These are phyloP conservation scores for Chondrostereum purpureum DNA, from an alignment of 1,284 basidiomycete species.

Conservation along the genomic window DNA sequence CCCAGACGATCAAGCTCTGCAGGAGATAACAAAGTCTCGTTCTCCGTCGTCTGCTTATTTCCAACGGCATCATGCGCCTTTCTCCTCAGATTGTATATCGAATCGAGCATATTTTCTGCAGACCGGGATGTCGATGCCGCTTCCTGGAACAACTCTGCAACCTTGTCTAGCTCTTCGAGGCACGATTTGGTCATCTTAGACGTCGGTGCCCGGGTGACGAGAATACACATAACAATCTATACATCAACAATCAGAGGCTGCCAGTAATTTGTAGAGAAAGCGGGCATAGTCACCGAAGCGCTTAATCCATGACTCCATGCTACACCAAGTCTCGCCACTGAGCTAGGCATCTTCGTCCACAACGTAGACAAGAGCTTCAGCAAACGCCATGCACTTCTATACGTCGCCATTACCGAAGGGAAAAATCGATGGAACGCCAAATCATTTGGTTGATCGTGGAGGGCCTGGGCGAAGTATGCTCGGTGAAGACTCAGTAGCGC, in stretches of 20 bases:
- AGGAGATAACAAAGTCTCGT: slow-evolving; percentile 24
- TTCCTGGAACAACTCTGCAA: slow-evolving; percentile 46
- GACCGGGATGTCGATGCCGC: slow-evolving; percentile 38
- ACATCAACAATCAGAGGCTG: neutral
- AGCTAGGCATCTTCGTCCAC: slow-evolving; percentile 31
- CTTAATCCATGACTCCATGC: slow-evolving; percentile 59
- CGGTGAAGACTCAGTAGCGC: slow-evolving; percentile 64
- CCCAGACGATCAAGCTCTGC: slow-evolving; percentile 57
- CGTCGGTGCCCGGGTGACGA: slow-evolving; percentile 51
- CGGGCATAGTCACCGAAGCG: slow-evolving; percentile 38
- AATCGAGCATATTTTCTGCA: slow-evolving; percentile 37
- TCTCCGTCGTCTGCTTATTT: slow-evolving; percentile 21
- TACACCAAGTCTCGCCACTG: slow-evolving; percentile 39
- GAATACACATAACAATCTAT: slow-evolving; percentile 64
- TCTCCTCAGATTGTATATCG: slow-evolving; percentile 40
- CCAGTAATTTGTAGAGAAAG: no score
- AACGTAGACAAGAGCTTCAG: slow-evolving; percentile 41
- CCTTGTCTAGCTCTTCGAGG: slow-evolving; percentile 47
- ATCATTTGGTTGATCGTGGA: slow-evolving; percentile 52
- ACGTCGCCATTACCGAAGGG: slow-evolving; percentile 63
- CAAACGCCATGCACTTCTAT: slow-evolving; percentile 62
- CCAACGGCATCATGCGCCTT: slow-evolving; percentile 47
- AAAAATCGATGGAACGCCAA: slow-evolving; percentile 55
- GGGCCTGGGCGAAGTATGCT: slow-evolving; percentile 58
- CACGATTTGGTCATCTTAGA: slow-evolving; percentile 50